Conservation (phyloP, 768 basidiomycete species). For the Rossbeevera mucosa region DNA sequence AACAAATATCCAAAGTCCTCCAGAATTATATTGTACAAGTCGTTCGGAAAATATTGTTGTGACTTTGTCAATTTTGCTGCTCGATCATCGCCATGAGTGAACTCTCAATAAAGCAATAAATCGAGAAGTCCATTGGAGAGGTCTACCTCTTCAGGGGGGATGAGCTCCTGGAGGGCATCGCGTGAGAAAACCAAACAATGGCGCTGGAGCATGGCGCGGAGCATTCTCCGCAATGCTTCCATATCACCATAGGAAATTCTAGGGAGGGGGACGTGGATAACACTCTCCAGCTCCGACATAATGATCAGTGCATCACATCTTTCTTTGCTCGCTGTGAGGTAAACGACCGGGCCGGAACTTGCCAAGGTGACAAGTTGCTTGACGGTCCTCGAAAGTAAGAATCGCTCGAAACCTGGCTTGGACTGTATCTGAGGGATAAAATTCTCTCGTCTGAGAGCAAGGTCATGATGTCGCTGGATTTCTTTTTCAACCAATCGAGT, state of each 20-base stretch:
- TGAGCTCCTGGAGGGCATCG: background rate
- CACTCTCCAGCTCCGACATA: background rate
- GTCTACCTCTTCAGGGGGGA: background rate
- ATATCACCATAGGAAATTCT: background rate
- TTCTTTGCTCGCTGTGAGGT: background rate
- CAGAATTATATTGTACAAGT: background rate
- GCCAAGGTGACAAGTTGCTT: background rate
- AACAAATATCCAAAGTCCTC: background rate
- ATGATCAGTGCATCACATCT: background rate
- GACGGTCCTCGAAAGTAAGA: background rate
- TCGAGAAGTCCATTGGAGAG: background rate
- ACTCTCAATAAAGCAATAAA: no score
- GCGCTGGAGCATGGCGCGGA: background rate
- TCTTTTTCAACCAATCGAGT: background rate
- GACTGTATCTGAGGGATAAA: background rate
- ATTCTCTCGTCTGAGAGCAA: background rate
- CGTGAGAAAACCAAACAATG: background rate
- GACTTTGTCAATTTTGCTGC: no score
- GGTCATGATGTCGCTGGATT: background rate
- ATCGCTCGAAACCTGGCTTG: background rate
- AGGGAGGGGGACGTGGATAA: background rate
- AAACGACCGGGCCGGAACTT: background rate
- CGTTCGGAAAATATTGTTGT: background rate
- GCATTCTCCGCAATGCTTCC: background rate
- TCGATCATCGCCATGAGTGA: no score